Evolutionary conservation across 495 filamentous ascomycete species (phyloP).

Genomic region (Podospora pseudocomata): DNA sequence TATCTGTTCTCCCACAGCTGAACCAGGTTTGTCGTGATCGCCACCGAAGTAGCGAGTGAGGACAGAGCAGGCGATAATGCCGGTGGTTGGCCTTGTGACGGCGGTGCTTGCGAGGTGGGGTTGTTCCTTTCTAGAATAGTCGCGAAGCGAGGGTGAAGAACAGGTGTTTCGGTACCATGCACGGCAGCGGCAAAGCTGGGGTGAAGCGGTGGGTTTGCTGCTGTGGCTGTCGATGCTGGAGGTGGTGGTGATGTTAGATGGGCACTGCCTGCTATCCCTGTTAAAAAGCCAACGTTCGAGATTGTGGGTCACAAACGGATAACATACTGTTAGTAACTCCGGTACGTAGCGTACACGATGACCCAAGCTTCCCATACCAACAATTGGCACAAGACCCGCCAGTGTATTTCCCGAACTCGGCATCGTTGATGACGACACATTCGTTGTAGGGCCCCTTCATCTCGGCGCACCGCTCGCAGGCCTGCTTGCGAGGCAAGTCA

Average conservation of each 20-base stretch:
- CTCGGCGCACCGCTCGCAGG: slow-evolving; percentile 16
- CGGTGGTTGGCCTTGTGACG: background rate
- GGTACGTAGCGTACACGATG: slow-evolving; percentile 17
- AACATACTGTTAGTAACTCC: background rate
- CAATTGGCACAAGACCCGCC: slow-evolving; percentile 26
- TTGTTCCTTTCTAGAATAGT: background rate
- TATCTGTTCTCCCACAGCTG: slow-evolving; percentile 21
- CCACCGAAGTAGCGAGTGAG: background rate
- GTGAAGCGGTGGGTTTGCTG: background rate
- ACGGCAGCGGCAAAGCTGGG: slow-evolving; percentile 1
- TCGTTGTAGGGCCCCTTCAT: slow-evolving; percentile 7
- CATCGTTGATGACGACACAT: slow-evolving; percentile 16
- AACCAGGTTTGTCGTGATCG: background rate
- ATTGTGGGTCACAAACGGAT: background rate
- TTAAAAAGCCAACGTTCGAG: background rate
- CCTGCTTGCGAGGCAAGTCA: background rate
- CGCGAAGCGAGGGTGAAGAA: background rate
- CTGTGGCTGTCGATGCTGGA: background rate
- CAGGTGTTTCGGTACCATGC: background rate
- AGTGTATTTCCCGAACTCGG: background rate
- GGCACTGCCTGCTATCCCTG: background rate
- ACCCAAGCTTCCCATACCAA: slow-evolving; percentile 25
- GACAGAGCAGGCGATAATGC: background rate
- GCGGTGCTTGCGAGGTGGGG: background rate
- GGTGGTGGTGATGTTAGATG: slow-evolving; percentile 4